These are phyloP conservation scores for Tuber brumale DNA, from an alignment of 495 filamentous ascomycete species.

Conservation along the genomic window DNA sequence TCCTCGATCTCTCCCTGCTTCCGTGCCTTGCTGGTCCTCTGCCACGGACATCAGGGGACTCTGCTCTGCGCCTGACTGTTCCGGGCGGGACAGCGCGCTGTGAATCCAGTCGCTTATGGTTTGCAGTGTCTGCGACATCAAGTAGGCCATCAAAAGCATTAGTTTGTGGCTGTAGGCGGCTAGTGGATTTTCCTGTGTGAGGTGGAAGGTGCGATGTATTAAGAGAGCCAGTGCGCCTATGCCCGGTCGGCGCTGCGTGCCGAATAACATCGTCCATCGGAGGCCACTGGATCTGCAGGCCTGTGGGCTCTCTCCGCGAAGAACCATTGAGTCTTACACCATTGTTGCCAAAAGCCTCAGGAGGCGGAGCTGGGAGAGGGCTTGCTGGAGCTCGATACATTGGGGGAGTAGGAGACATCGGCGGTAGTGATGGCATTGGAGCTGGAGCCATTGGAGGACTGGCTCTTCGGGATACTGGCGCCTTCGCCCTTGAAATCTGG, in stretches of 20 bases:
- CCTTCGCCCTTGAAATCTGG: constrained; percentile 1
- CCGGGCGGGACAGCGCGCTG: constrained; percentile 44
- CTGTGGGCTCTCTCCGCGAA: constrained; percentile 71
- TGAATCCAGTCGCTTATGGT: constrained; percentile 43
- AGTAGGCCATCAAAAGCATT: constrained; percentile 48
- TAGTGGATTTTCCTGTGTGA: constrained; percentile 27
- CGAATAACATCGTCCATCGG: constrained; percentile 51
- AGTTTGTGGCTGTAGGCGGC: constrained; percentile 46
- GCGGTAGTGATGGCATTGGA: constrained; percentile 45
- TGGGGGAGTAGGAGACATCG: constrained; percentile 33
- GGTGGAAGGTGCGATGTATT: constrained; percentile 46
- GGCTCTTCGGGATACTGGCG: background rate
- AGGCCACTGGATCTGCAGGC: constrained; percentile 66
- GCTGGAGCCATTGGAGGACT: constrained; percentile 31
- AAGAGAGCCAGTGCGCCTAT: constrained; percentile 47
- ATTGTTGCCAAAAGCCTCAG: constrained; percentile 52
- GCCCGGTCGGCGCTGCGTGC: constrained; percentile 47
- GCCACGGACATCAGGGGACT: constrained; percentile 48
- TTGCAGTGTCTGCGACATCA: constrained; percentile 44
- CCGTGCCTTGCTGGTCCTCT: constrained; percentile 40
- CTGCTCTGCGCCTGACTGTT: constrained; percentile 49
- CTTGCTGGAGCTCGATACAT: constrained; percentile 50
- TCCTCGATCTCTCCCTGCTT: constrained; percentile 51
- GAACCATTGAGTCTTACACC: constrained; percentile 58
- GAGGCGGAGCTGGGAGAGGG: constrained; percentile 53